Evolutionary conservation across 1,139 yeast genomes (phyloP).

Genomic region (Geotrichum histeridarum): DNA sequence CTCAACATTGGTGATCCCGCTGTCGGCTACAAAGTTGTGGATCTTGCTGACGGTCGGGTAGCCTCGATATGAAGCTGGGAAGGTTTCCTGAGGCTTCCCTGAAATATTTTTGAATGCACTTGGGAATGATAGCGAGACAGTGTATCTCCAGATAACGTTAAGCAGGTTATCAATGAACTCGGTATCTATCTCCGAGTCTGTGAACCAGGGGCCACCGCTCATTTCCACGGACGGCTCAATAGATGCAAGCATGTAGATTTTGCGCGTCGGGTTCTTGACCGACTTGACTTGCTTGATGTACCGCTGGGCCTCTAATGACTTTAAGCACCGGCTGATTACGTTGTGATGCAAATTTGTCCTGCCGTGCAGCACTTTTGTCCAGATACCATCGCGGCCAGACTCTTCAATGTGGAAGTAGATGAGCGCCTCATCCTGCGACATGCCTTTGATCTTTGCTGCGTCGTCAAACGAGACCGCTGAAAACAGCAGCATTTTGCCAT

Average conservation of each 20-base stretch:
- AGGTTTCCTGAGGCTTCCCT: slow-evolving; percentile 38
- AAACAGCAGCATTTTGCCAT: slow-evolving; percentile 62
- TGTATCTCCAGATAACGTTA: slow-evolving; percentile 85
- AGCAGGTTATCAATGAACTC: slow-evolving; percentile 84
- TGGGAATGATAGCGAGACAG: slow-evolving; percentile 73
- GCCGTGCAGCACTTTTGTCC: slow-evolving; percentile 92
- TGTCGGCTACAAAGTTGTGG: slow-evolving; percentile 64
- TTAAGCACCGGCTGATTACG: slow-evolving; percentile 79
- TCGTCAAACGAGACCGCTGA: slow-evolving; percentile 50
- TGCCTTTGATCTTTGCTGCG: slow-evolving; percentile 49
- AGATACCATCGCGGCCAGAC: slow-evolving; percentile 84
- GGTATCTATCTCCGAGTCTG: slow-evolving; percentile 89
- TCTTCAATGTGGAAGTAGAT: slow-evolving; percentile 89
- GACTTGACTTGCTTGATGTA: slow-evolving; percentile 86
- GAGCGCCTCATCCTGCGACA: slow-evolving; percentile 86
- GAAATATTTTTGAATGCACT: slow-evolving; percentile 19
- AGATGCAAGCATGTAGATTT: slow-evolving; percentile 90
- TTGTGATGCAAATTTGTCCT: slow-evolving; percentile 91
- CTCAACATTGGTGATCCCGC: slow-evolving; percentile 79
- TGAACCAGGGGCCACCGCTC: slow-evolving; percentile 99
- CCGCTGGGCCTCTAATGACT: slow-evolving; percentile 74
- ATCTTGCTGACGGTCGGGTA: slow-evolving; percentile 70
- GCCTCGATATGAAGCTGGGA: slow-evolving; percentile 53
- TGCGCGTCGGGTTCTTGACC: slow-evolving; percentile 95
- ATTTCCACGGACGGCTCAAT: slow-evolving; percentile 92